Conservation (phyloP, 345 rosid genomes). For the Ailanthus altissimus region DNA sequence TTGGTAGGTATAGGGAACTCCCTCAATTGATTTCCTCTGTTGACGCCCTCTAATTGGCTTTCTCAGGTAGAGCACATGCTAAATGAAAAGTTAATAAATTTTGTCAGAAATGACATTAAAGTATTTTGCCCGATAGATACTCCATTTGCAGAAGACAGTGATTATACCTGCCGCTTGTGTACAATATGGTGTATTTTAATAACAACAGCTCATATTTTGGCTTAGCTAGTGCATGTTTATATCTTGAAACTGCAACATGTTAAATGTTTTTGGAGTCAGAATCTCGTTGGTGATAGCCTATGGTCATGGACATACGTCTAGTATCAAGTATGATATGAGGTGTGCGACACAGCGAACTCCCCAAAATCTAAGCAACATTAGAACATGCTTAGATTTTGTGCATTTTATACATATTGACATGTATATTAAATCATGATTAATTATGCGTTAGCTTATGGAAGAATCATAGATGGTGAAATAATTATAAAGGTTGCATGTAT, state of each 20-base stretch:
- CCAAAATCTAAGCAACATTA: not conserved
- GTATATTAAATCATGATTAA: not conserved
- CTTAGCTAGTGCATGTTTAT: not conserved
- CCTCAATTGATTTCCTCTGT: conserved; percentile 2
- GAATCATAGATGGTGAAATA: not conserved
- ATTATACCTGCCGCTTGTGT: conserved; percentile 7
- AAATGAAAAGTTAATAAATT: conserved; percentile 55
- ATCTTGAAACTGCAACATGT: not conserved
- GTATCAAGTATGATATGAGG: not conserved
- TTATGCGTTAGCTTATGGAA: not conserved
- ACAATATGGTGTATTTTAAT: not conserved
- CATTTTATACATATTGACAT: not conserved
- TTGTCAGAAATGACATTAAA: conserved; percentile 66
- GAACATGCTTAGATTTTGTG: not conserved
- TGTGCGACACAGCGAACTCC: not conserved
- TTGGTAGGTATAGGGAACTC: not conserved
- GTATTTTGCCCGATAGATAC: conserved; percentile 32
- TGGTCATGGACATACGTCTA: not conserved
- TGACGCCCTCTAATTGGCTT: conserved; percentile 20
- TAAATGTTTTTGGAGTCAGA: not conserved
- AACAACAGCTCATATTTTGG: not conserved
- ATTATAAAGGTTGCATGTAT: not conserved
- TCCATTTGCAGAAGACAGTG: not conserved
- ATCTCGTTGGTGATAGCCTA: not conserved
- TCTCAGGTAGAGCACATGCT: conserved; percentile 65